Base-by-base conservation (phyloP, 2,329 filamentous ascomycete species). In the Trichoderma oligosporum region DNA sequence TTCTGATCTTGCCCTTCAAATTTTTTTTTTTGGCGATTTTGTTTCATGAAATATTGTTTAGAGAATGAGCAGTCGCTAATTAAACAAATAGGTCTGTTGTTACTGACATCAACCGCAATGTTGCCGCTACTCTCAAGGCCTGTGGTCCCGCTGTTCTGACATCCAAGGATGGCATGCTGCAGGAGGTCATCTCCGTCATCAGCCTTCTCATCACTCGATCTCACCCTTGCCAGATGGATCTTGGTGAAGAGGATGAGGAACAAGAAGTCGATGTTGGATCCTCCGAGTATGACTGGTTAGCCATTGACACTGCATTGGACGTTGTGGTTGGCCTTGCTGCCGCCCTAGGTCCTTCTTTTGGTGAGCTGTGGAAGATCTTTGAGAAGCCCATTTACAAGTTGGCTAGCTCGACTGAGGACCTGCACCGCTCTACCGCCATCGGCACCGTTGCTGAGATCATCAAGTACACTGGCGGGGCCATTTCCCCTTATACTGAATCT, bases 211-310 rank as follows among this genome's bases (percentile, higher is more conserved):
- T 97, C 68, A 93, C 87, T 61, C 92, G 93, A 74, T 86, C 89
- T 61, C 94, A 99, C 76, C 86, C 89, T 57, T 97, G 91, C 78
- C 94, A 99, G 75, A 84, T 93, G 68, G 93, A 97, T 68, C 83
- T 95, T 20, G 89, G 88, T 44, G 87, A 89, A 60, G 87, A 90
- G 61, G 88, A 89, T 56, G 91, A 93, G 65, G 83, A 87, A 61
- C 81, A 84, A 56, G 51, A 55, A 31, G 85, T 86, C n/a, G 78
- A 88, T 56, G 78, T 77, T 54, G 93, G 91, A 70, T 88, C 88
- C 27, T 96, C 93, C 2, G 94, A 99, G 76, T 96, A 96, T 68
- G 94, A 97, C 78, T 97, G 94, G 94, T 83, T 97, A 16, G 87
- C 96, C 51, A 88, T 97, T 55, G 94, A 99, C 76, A 96, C 91